Evolutionary conservation across 208 protist genomes (phyloP).

Genomic region (Leishmania martiniquensis): DNA sequence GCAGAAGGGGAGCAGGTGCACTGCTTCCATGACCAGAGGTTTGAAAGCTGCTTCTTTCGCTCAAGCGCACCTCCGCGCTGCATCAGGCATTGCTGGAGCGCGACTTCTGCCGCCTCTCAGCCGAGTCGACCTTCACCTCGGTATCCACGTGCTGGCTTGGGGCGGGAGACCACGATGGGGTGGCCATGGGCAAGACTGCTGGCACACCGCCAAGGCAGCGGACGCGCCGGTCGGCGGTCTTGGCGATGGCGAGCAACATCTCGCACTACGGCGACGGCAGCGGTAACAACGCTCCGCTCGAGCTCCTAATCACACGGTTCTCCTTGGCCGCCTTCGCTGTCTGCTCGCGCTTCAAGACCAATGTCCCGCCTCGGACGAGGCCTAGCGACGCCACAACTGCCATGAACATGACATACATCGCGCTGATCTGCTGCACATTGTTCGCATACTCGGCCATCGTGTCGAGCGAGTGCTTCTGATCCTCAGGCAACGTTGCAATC

Average conservation of each 20-base stretch:
- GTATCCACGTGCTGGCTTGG: too few relatives aligned
- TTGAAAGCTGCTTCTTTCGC: neutral
- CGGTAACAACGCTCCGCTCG: neutral
- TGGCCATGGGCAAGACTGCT: conserved; percentile 1
- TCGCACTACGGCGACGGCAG: neutral
- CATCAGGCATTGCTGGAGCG: neutral
- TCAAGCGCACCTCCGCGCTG: neutral
- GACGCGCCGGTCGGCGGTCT: neutral
- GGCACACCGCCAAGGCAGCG: neutral
- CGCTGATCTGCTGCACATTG: conserved; percentile 72
- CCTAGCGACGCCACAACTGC: conserved; percentile 65
- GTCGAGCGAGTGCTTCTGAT: conserved; percentile 16
- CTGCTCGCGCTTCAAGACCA: conserved; percentile 40
- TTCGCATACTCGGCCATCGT: conserved; percentile 56
- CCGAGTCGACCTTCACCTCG: neutral
- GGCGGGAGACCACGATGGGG: conserved; percentile 5
- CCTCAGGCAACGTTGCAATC: conserved; percentile 40
- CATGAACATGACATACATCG: conserved; percentile 86
- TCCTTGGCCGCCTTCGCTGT: conserved; percentile 4
- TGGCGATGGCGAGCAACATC: neutral
- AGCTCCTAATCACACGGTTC: neutral
- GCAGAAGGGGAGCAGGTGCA: neutral
- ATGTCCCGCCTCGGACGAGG: conserved; percentile 58
- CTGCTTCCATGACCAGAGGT: neutral
- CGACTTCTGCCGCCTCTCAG: neutral